Conservation (phyloP, 805 yeast species). For the Suhomyces vadensis region DNA sequence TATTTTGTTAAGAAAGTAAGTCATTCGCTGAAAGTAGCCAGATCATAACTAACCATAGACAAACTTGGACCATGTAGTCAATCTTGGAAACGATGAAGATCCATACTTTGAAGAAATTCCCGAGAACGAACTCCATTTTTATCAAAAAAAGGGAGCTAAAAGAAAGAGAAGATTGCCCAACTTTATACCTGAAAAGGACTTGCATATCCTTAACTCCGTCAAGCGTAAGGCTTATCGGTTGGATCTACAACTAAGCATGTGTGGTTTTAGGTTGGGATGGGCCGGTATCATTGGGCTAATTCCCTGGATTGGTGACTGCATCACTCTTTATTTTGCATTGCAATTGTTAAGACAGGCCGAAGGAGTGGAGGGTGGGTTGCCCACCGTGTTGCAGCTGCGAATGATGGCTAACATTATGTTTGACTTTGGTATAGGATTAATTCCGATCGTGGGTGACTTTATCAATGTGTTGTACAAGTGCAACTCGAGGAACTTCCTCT, state of each 20-base stretch:
- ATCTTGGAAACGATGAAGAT: slow-evolving; percentile 34
- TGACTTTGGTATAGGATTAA: slow-evolving; percentile 42
- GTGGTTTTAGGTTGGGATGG: slow-evolving; percentile 45
- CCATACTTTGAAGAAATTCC: slow-evolving; percentile 46
- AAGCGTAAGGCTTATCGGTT: slow-evolving; percentile 39
- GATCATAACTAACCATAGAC: slow-evolving; percentile 21
- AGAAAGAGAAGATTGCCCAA: slow-evolving; percentile 38
- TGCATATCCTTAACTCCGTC: slow-evolving; percentile 35
- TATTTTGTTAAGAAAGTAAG: slow-evolving; percentile 41
- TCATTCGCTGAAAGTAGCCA: slow-evolving; percentile 3
- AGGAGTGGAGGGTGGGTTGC: slow-evolving; percentile 40
- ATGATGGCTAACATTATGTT: slow-evolving; percentile 42
- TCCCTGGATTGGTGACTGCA: slow-evolving; percentile 43
- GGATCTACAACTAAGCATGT: slow-evolving; percentile 40
- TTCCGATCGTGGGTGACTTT: slow-evolving; percentile 26
- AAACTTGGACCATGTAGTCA: slow-evolving; percentile 27
- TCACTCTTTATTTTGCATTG: slow-evolving; percentile 32
- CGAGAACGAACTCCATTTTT: slow-evolving; percentile 40
- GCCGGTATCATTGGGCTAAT: slow-evolving; percentile 43
- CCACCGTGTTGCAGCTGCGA: slow-evolving; percentile 26
- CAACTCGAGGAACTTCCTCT: slow-evolving; percentile 26
- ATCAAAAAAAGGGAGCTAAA: slow-evolving; percentile 42
- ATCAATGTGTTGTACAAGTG: slow-evolving; percentile 25
- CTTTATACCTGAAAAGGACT: slow-evolving; percentile 34
- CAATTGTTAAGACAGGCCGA: slow-evolving; percentile 33